These are phyloP conservation scores for Mucor velutinosus DNA, from an alignment of 371 early-diverging fungal species.

Conservation along the genomic window DNA sequence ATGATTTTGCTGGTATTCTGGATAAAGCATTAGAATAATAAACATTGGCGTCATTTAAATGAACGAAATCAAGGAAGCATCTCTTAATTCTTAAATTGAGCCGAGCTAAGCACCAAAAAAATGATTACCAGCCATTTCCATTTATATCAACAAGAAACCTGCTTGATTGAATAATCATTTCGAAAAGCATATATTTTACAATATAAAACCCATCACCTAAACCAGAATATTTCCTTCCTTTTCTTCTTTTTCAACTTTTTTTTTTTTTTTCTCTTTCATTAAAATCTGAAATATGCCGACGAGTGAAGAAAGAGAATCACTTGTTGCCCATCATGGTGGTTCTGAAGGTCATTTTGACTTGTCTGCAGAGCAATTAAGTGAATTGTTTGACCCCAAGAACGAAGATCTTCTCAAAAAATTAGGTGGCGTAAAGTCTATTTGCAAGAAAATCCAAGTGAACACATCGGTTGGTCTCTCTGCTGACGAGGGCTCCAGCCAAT, in stretches of 20 bases:
- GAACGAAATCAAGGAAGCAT: background rate
- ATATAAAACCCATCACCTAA: conserved; percentile 4
- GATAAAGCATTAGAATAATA: conserved; percentile 39
- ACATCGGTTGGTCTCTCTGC: conserved; percentile 63
- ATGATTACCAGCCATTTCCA: conserved; percentile 5
- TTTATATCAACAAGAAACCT: background rate
- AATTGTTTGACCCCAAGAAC: conserved; percentile 74
- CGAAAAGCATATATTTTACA: background rate
- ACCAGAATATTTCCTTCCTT: background rate
- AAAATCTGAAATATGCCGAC: conserved; percentile 10
- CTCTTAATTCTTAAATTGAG: background rate
- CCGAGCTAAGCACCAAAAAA: background rate
- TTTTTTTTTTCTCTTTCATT: conserved; percentile 14
- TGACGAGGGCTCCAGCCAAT: conserved; percentile 56
- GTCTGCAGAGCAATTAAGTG: conserved; percentile 47
- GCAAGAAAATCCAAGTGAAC: conserved; percentile 66
- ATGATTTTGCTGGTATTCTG: conserved; percentile 42
- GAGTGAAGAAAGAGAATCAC: conserved; percentile 38
- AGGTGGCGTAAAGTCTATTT: conserved; percentile 68
- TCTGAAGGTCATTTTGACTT: conserved; percentile 43
- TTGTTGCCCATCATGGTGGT: conserved; percentile 19
- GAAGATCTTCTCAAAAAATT: conserved; percentile 61
- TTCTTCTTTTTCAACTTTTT: conserved; percentile 13
- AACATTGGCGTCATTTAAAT: background rate
- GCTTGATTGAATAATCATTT: background rate